Evolutionary conservation across 2,329 filamentous ascomycete genomes (phyloP).

Genomic region (Ciborinia camelliae): DNA sequence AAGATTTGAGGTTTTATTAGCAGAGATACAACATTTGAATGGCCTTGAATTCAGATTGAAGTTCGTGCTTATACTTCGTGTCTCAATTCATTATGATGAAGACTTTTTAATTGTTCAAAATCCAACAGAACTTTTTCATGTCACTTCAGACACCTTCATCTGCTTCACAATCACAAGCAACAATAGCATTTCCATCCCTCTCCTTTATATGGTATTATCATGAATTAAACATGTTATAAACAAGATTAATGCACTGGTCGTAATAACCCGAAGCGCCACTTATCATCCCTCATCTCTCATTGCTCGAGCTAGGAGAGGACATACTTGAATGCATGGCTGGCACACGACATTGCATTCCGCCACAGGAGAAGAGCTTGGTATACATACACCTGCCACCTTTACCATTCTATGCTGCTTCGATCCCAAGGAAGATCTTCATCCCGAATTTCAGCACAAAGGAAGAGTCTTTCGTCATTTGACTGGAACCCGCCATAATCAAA

Average conservation of each 20-base stretch:
- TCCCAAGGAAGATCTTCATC: conserved; percentile 22
- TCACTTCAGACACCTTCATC: too few species aligned
- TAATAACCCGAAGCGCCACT: neutral
- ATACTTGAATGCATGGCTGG: neutral
- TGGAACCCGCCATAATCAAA: too few species aligned
- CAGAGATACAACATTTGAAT: neutral
- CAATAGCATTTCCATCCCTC: too few species aligned
- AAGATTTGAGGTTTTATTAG: neutral
- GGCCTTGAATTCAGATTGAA: too few species aligned
- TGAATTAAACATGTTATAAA: too few species aligned
- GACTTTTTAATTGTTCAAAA: neutral
- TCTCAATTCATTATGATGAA: neutral
- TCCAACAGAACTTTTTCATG: neutral
- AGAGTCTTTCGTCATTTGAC: neutral
- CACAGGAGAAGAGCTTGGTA: neutral
- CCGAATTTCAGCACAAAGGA: conserved; percentile 12
- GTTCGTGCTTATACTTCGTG: too few species aligned
- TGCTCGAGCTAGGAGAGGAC: neutral
- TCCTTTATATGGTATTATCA: too few species aligned
- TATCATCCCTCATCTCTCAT: neutral
- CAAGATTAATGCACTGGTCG: too few species aligned
- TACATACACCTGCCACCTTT: neutral
- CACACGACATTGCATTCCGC: too few species aligned
- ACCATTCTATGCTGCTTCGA: neutral
- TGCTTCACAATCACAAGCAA: neutral